Conservation (phyloP, 2,329 filamentous ascomycete genomes). For the Cladorrhinum sp. region DNA sequence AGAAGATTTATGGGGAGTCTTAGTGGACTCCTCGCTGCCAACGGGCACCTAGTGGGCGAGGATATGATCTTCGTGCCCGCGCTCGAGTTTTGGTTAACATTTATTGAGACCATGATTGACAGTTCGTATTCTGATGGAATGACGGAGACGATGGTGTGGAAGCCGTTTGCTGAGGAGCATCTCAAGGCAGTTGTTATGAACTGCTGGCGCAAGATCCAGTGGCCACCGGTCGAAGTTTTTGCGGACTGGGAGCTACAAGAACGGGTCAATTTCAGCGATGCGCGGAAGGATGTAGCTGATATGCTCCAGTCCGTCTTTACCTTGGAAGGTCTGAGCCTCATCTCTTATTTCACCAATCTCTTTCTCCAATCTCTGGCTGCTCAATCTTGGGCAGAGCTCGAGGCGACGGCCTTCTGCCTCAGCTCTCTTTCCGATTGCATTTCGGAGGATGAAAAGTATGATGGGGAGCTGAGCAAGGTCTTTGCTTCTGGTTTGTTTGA, state of each 20-base stretch:
- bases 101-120: conserved; percentile 66
- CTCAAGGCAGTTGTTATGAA: conserved; percentile 64
- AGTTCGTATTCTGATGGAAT: conserved; percentile 52
- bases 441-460: conserved; percentile 54
- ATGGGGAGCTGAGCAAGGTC: conserved; percentile 57
- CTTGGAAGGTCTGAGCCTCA: conserved; percentile 53
- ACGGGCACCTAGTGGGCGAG: conserved; percentile 66
- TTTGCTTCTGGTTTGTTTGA: conserved; percentile 60
- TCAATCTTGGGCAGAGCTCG: conserved; percentile 57
- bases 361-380: conserved; percentile 48
- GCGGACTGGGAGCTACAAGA: conserved; percentile 68
- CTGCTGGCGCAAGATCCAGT: conserved; percentile 67
- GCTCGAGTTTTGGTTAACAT: conserved; percentile 79
- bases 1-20: conserved; percentile 55
- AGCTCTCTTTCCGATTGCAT: conserved; percentile 66
- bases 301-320: conserved; percentile 70
- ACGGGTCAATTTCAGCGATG: conserved; percentile 65
- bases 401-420: conserved; percentile 61
- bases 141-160: conserved; percentile 52
- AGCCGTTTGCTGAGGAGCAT: conserved; percentile 54
- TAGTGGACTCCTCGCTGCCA: conserved; percentile 62
- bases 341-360: conserved; percentile 56
- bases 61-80: conserved; percentile 72
- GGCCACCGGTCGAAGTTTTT: conserved; percentile 57
- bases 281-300: conserved; percentile 75